Base-by-base conservation (phyloP, 2,329 filamentous ascomycete genomes). In the Cordyceps cicadae region DNA sequence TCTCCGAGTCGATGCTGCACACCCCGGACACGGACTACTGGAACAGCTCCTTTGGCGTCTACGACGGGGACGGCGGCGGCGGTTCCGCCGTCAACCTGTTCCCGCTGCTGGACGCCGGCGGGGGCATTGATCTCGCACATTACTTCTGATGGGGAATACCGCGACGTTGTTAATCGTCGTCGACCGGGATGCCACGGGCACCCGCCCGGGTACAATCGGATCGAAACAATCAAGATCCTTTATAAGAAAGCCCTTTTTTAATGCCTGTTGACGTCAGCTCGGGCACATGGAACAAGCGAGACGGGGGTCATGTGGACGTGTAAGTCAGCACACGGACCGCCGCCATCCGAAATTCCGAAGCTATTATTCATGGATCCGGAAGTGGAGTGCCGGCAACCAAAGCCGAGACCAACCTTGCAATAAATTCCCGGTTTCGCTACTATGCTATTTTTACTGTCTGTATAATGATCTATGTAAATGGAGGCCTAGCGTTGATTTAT, bases 111-210 rank as follows among this genome's bases (percentile, higher is more conserved):
- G 80, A 82, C 43, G 75, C 75, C 0, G 78, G 79, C 1, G 80
- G 80, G 0, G 79, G 80, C 8, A 82, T 83, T 59, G 80, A 82
- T 65, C 68, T 82, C 46, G 79, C 74, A 8, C 73, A 76, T 63
- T 72, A 75, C 62, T 64, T 75, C 21, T 75, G 24, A 53, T 11
- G 15, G 39, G n/a, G n/a, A n/a, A n/a, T n/a, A n/a, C n/a, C n/a
- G 39, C 17, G 5, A 24, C 24, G 24, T 4, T 17, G n/a, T 32
- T 11, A 17, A 17, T 14, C 7, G 34, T 3, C 9, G 29, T 48
- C 6, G 17, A 17, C n/a, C 29, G 26, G n/a, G 26, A 43, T 39
- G 59, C 34, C 1, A 5, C n/a, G 24, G 43, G 14, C 41, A 17
- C 5, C 11, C 15, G 39, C 21, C 29, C 43, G 43, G 43, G 6